Percentiles rank a stretch among this genome's conserved stretches.
Conservation (phyloP, 306 rosid genomes). For the Malus domestica region ASM211411v1 NC_041803.1:52627001-52627500, state of each 20-base stretch:
- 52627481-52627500: conserved; percentile 17
- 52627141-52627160: neutral
- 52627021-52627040: too few relatives aligned
- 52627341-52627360: conserved; percentile 38
- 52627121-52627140: neutral
- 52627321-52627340: conserved; percentile 79
- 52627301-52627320: conserved; percentile 96
- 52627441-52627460: conserved; percentile 65
- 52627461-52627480: conserved; percentile 45
- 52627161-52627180: neutral
- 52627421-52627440: conserved; percentile 31
- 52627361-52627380: conserved; percentile 9
- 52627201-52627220: neutral
- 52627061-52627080: neutral
- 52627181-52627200: conserved; percentile 7
- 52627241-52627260: neutral
- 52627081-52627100: neutral
- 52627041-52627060: too few relatives aligned
- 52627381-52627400: neutral
- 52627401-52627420: neutral
- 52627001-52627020: too few relatives aligned
- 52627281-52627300: conserved; percentile 58
- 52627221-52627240: neutral
- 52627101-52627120: neutral
- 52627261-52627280: conserved; percentile 31